Percentiles rank a stretch among this genome's conserved stretches.
These are phyloP conservation scores for Saturnispora silvae DNA, from an alignment of 805 yeast genomes.

Conservation along the genomic window DNA sequence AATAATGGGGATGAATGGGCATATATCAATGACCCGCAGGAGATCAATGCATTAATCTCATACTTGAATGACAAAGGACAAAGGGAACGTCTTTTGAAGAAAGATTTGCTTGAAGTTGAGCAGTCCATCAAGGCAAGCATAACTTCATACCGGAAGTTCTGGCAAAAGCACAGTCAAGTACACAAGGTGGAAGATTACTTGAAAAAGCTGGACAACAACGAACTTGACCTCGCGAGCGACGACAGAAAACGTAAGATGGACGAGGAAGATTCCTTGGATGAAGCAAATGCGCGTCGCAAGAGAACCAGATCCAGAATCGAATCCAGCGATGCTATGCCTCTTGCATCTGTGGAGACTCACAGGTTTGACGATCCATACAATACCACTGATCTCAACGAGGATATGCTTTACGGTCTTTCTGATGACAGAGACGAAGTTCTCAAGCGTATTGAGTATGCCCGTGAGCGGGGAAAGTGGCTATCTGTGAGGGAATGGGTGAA, in stretches of 20 bases:
- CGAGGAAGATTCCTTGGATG: slow-evolving; percentile 28
- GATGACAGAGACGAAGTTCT: slow-evolving; percentile 20
- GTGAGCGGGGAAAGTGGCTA: slow-evolving; percentile 4
- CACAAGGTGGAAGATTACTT: slow-evolving; percentile 6
- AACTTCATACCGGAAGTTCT: slow-evolving; percentile 32
- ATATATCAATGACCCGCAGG: slow-evolving; percentile 50
- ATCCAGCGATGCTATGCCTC: slow-evolving; percentile 14
- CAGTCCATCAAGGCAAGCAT: slow-evolving; percentile 47
- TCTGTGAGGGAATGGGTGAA: slow-evolving; percentile 53
- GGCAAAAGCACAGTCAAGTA: slow-evolving; percentile 12
- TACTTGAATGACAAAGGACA: slow-evolving; percentile 72
- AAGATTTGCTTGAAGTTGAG: slow-evolving; percentile 43
- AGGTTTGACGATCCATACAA: slow-evolving; percentile 2
- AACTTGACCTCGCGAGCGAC: slow-evolving; percentile 19
- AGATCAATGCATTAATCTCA: slow-evolving; percentile 41
- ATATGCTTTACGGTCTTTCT: slow-evolving; percentile 4
- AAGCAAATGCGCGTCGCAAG: slow-evolving; percentile 19
- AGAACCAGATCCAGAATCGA: slow-evolving; percentile 5
- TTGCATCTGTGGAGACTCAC: slow-evolving; percentile 8
- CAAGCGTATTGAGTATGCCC: slow-evolving; percentile 16
- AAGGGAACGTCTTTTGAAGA: slow-evolving; percentile 55
- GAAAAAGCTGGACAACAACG: slow-evolving; percentile 29
- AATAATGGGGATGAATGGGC: slow-evolving; percentile 54
- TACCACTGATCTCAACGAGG: slow-evolving; percentile 11
- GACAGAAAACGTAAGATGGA: slow-evolving; percentile 3